Conservation (phyloP, 306 rosid species). For the Herpetospermum pedunculosum region DNA sequence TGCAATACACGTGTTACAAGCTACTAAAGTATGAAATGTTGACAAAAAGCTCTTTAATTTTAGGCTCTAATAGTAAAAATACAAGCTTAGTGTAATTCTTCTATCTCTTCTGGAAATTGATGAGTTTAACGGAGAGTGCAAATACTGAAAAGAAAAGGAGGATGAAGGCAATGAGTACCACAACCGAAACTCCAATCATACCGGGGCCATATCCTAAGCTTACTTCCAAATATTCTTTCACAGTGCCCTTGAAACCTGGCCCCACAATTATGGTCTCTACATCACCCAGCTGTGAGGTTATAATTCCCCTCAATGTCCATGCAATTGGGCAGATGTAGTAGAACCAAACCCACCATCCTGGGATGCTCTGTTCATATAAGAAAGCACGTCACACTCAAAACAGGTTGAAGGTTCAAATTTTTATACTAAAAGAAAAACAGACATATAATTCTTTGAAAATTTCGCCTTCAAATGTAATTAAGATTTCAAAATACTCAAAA, state of each 20-base stretch:
- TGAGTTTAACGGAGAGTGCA: constrained; percentile 53
- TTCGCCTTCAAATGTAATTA: too few species aligned
- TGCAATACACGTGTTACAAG: too few species aligned
- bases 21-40: too few species aligned
- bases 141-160: constrained; percentile 51
- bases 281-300: constrained; percentile 88
- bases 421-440: too few species aligned
- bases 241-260: constrained; percentile 63
- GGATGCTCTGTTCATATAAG: constrained; percentile 50
- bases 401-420: too few species aligned
- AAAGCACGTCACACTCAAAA: too few species aligned
- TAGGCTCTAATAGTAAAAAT: too few species aligned
- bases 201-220: constrained; percentile 41
- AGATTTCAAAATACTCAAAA: too few species aligned
- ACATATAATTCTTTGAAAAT: background rate
- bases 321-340: constrained; percentile 77
- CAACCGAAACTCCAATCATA: constrained; percentile 45
- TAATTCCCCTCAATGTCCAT: constrained; percentile 79
- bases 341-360: constrained; percentile 92
- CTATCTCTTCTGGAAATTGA: constrained; percentile 75
- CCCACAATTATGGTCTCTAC: constrained; percentile 43
- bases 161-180: constrained; percentile 45
- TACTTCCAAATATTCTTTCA: constrained; percentile 43
- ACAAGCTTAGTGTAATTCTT: too few species aligned
- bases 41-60: too few species aligned